Evolutionary conservation across 257 asterid genomes (phyloP).

Genomic region (Thymus quinquecostatus): DNA sequence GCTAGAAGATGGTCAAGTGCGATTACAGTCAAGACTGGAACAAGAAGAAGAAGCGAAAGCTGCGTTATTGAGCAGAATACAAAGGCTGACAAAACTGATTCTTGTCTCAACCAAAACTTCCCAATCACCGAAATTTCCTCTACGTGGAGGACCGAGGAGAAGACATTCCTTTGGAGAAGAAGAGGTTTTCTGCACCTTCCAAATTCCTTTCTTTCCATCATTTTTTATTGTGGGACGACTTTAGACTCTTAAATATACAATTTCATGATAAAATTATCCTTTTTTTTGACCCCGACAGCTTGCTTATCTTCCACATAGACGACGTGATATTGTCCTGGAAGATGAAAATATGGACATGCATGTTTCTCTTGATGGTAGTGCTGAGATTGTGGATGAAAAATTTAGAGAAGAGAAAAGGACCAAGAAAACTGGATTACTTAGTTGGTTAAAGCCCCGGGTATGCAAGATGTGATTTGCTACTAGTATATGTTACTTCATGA

Average conservation of each 20-base stretch:
- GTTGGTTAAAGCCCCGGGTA: conserved; percentile 94
- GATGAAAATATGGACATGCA: conserved; percentile 71
- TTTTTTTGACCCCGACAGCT: conserved; percentile 65
- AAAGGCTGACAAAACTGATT: conserved; percentile 89
- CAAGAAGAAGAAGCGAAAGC: conserved; percentile 99
- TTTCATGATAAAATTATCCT: conserved; percentile 17
- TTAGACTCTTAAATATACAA: conserved; percentile 16
- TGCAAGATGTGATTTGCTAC: conserved; percentile 38
- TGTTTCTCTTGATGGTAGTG: conserved; percentile 71
- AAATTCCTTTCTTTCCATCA: conserved; percentile 18
- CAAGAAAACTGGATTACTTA: conserved; percentile 85
- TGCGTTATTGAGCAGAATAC: conserved; percentile 95
- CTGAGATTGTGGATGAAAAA: conserved; percentile 63
- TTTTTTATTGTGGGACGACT: conserved; percentile 17
- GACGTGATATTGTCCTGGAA: conserved; percentile 85
- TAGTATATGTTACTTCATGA: conserved; percentile 19
- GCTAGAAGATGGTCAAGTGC: conserved; percentile 99
- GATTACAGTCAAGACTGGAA: conserved; percentile 96
- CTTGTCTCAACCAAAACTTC: conserved; percentile 92
- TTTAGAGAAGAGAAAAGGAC: conserved; percentile 77
- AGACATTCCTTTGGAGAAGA: conserved; percentile 99
- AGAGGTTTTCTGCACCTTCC: conserved; percentile 59
- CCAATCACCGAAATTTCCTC: conserved; percentile 75
- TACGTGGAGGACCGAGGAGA: conserved; percentile 77
- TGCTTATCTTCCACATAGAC: conserved; percentile 98